Base-by-base conservation (phyloP, 495 filamentous ascomycete species). In the Aspergillus sclerotioniger region DNA sequence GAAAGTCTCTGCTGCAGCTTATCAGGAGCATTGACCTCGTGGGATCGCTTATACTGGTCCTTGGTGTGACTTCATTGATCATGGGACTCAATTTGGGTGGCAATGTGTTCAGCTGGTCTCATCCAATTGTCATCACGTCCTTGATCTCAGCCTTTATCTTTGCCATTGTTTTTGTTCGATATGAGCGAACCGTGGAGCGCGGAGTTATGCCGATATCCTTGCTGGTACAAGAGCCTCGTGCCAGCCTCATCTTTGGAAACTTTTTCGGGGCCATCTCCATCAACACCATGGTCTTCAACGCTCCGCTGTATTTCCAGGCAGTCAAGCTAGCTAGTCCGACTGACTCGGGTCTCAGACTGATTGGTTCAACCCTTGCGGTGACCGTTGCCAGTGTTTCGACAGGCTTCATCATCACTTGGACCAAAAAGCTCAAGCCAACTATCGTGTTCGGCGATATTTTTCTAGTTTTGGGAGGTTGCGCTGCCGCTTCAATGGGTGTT, bases 271-370 rank as follows among this genome's bases (percentile, higher is more conserved):
- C 81, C 15, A 75, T 90, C 21, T 77, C 87, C 4, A 64, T 85
- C 54, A 87, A 89, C 67, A 84, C 87, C 16, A 82, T 90, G 62
- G 68, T 88, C 46, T 93, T 92, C 72, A 92, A 93, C 66, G 81
- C 86, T 50, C 89, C 89, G 0, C 74, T 93, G 19, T 93, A 86
- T 75, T 93, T 92, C 73, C 88, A 91, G 69, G 88, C 85, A 29
- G 88, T 91, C 47, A 86, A 89, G 60, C 80, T 91, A 41, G 84
- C 87, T 12, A 81, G 76, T 19, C 85, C 90, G 21, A 89, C 89
- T 8, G 77, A 76, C 16, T 90, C 90, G 0, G 90, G 90, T 10
- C 78, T 90, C 4, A 80, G 87, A 43, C 84, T 93, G 46, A 74
- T 90, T 9, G 73, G 83, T 39, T 82, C 84, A 28, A 83, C 84